Evolutionary conservation across 2,329 filamentous ascomycete genomes (phyloP).

Genomic region (Trichoderma afroharzianum): DNA sequence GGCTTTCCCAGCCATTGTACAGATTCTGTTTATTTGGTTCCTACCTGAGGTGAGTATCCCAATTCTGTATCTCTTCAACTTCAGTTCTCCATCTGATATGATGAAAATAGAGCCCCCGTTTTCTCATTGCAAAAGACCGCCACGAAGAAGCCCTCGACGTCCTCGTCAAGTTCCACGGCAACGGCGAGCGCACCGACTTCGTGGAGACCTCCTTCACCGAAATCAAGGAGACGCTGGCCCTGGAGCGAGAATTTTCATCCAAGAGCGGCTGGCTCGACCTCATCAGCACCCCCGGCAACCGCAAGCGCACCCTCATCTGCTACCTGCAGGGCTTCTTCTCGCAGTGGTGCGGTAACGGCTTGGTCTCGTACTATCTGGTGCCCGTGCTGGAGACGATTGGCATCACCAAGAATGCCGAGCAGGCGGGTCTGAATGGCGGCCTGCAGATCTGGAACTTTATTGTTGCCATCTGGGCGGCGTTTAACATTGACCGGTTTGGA

Average conservation of each 20-base stretch:
- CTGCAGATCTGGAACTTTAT: slow-evolving; percentile 14
- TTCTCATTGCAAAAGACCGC: slow-evolving; percentile 30
- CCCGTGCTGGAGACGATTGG: slow-evolving; percentile 14
- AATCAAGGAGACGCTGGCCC: slow-evolving; percentile 9
- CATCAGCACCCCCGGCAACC: slow-evolving; percentile 6
- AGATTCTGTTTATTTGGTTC: slow-evolving; percentile 63
- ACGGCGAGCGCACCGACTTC: slow-evolving; percentile 6
- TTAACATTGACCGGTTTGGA: slow-evolving; percentile 5
- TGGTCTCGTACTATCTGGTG: slow-evolving; percentile 10
- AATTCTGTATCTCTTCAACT: neutral
- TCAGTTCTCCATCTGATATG: neutral
- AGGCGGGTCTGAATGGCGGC: slow-evolving; percentile 8
- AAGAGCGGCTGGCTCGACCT: slow-evolving; percentile 11
- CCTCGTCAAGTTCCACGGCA: slow-evolving; percentile 36
- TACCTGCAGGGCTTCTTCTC: slow-evolving; percentile 14
- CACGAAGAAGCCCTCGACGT: slow-evolving; percentile 34
- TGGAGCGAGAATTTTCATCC: neutral
- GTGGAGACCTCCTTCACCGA: slow-evolving; percentile 5
- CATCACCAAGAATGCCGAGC: slow-evolving; percentile 9
- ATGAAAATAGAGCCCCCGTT: slow-evolving; percentile 23
- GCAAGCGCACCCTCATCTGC: slow-evolving; percentile 13
- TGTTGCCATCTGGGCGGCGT: slow-evolving; percentile 5
- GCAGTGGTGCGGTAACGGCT: slow-evolving; percentile 11
- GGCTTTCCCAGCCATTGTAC: slow-evolving; percentile 56
- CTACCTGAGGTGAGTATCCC: slow-evolving; percentile 50